A percentile compares a stretch with the other conserved stretches of the same genome.
phyloP scores from a whole-genome alignment of 2,329 filamentous ascomycete species.

The Claviceps sp. region DNA sequence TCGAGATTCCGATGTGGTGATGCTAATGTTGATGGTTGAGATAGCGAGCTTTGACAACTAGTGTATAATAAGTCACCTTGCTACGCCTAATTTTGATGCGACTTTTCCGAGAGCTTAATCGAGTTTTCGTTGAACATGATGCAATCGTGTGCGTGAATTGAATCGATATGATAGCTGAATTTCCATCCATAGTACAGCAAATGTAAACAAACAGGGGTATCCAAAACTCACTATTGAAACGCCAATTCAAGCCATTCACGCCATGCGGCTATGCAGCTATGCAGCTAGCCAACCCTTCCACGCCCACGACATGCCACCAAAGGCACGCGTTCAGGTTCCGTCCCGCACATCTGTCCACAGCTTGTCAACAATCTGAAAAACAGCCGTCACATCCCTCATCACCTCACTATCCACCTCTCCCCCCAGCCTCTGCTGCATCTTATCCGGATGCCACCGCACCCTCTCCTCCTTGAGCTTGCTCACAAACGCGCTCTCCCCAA shows the following conservation, averaged over 20 bases:
- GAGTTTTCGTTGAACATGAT: too few species aligned
- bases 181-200: too few species aligned
- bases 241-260: background rate
- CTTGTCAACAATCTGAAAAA: slow-evolving; percentile 81
- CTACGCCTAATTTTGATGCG: too few species aligned
- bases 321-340: background rate
- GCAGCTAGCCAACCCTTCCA: background rate
- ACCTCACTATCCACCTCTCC: slow-evolving; percentile 55
- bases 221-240: background rate
- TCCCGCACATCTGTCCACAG: slow-evolving; percentile 54
- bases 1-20: too few species aligned
- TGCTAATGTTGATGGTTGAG: too few species aligned
- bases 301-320: background rate
- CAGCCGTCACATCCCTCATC: slow-evolving; percentile 69
- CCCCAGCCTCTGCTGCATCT: slow-evolving; percentile 82
- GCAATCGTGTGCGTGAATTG: background rate
- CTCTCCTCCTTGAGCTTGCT: slow-evolving; percentile 65
- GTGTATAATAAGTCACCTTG: too few species aligned
- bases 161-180: background rate
- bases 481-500: slow-evolving; percentile 32
- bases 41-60: too few species aligned
- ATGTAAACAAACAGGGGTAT: background rate
- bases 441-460: slow-evolving; percentile 94
- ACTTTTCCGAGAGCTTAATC: too few species aligned
- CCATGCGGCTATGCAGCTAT: too few species aligned